A percentile compares a stretch with the other conserved stretches of the same genome.
Conservation (phyloP, 2,329 filamentous ascomycete genomes). For the Alternaria panax region DNA sequence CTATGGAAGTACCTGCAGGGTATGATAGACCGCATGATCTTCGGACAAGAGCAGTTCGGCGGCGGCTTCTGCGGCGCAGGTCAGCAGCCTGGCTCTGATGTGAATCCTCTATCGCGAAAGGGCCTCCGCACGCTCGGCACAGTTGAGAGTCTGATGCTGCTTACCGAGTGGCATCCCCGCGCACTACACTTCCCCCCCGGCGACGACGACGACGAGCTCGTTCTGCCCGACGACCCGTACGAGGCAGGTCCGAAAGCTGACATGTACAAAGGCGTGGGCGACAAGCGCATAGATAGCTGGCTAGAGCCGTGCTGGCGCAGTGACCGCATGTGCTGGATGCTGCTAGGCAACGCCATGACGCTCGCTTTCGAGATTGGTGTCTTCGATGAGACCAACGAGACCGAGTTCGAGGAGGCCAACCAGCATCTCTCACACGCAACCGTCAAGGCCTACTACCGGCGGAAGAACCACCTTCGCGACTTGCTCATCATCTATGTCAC, state of each 20-base stretch:
- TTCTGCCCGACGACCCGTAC: slow-evolving; percentile 73
- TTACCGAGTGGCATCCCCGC: slow-evolving; percentile 97
- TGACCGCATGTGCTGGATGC: slow-evolving; percentile 98
- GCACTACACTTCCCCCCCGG: slow-evolving; percentile 88
- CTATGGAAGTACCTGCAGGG: slow-evolving; percentile 92
- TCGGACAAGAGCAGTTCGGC: slow-evolving; percentile 95
- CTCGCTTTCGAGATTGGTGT: slow-evolving; percentile 93
- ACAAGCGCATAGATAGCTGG: slow-evolving; percentile 91
- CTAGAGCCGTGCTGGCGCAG: slow-evolving; percentile 91
- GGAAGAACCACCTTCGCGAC: slow-evolving; percentile 82
- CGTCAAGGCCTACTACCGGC: slow-evolving; percentile 77
- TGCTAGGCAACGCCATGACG: slow-evolving; percentile 88
- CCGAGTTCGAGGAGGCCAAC: slow-evolving; percentile 58
- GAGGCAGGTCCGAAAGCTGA: slow-evolving; percentile 50
- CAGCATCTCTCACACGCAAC: slow-evolving; percentile 58
- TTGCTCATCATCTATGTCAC: slow-evolving; percentile 90
- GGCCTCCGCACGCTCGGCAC: slow-evolving; percentile 90
- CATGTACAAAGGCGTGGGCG: slow-evolving; percentile 69
- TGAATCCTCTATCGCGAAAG: slow-evolving; percentile 63
- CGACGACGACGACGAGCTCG: slow-evolving; percentile 69
- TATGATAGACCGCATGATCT: slow-evolving; percentile 94
- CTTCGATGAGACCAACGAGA: slow-evolving; percentile 86
- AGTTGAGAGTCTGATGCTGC: slow-evolving; percentile 89
- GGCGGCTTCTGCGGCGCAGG: slow-evolving; percentile 83
- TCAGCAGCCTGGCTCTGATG: slow-evolving; percentile 70